phyloP scores from a whole-genome alignment of 257 asterid genomes.

The Verbena officinalis region DNA sequence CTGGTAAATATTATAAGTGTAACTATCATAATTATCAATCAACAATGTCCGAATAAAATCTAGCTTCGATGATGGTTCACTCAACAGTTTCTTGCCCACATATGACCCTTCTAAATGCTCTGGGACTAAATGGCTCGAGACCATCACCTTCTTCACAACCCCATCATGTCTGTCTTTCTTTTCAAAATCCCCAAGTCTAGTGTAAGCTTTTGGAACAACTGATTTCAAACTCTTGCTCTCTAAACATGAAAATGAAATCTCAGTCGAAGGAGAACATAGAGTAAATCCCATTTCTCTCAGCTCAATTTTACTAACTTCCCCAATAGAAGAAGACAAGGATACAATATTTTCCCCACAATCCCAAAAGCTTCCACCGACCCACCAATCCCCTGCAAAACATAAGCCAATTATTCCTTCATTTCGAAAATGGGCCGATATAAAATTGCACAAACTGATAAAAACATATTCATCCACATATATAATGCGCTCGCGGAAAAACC shows the following conservation, averaged over 20 bases:
- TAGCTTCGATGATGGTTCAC: constrained; percentile 51
- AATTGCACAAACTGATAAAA: not conserved
- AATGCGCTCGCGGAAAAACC: not conserved
- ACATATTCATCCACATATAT: not conserved
- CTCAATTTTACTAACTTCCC: constrained; percentile 5
- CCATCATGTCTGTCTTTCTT: constrained; percentile 35
- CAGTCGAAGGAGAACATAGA: constrained; percentile 53
- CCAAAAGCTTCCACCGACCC: constrained; percentile 20
- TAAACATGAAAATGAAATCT: constrained; percentile 48
- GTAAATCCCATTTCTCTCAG: constrained; percentile 47
- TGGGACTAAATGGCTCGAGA: constrained; percentile 65
- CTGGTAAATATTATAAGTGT: constrained; percentile 93
- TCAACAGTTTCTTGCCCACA: constrained; percentile 49
- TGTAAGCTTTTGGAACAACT: constrained; percentile 42
- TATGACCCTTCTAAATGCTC: constrained; percentile 62
- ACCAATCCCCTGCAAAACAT: constrained; percentile 38
- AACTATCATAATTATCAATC: constrained; percentile 96
- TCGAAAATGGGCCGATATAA: constrained; percentile 5
- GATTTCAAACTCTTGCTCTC: constrained; percentile 42
- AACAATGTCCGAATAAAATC: constrained; percentile 70
- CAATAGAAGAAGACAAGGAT: constrained; percentile 5
- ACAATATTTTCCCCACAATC: constrained; percentile 23
- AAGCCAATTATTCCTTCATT: constrained; percentile 15
- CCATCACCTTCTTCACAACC: constrained; percentile 39
- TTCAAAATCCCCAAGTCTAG: constrained; percentile 42